These are phyloP conservation scores for Aureobasidium sp. DNA, from an alignment of 2,329 filamentous ascomycete species.

Conservation along the genomic window DNA sequence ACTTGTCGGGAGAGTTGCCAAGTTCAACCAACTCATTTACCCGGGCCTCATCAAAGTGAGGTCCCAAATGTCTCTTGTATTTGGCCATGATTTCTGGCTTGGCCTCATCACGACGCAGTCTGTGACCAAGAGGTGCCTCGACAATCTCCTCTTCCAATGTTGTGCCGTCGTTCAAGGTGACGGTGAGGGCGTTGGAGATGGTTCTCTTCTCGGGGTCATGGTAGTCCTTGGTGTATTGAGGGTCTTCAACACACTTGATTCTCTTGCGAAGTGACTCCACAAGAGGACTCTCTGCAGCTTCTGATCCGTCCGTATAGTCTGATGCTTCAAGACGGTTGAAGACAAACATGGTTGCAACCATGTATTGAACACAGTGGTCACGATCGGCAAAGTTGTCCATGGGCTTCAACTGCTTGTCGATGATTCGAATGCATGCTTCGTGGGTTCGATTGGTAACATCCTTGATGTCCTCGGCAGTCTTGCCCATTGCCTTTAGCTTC, in stretches of 20 bases:
- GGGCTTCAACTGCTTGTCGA: constrained; percentile 99
- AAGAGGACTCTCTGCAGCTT: constrained; percentile 82
- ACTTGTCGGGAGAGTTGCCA: constrained; percentile 63
- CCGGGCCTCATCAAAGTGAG: constrained; percentile 69
- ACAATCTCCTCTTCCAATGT: constrained; percentile 84
- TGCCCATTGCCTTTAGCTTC: constrained; percentile 75
- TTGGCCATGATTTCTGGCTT: constrained; percentile 96
- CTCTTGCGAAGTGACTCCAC: constrained; percentile 87
- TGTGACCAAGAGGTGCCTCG: constrained; percentile 90
- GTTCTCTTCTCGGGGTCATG: constrained; percentile 88
- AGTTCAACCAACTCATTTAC: constrained; percentile 79
- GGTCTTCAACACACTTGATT: constrained; percentile 95
- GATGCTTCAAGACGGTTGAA: constrained; percentile 89
- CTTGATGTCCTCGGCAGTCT: constrained; percentile 91
- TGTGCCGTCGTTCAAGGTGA: constrained; percentile 90
- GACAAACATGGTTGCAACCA: constrained; percentile 92
- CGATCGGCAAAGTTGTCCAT: constrained; percentile 99
- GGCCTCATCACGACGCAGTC: constrained; percentile 84
- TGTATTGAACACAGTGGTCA: constrained; percentile 99
- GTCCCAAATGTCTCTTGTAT: constrained; percentile 84
- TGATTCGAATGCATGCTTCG: constrained; percentile 97
- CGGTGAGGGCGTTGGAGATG: constrained; percentile 94
- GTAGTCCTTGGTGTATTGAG: constrained; percentile 90
- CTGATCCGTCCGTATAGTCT: constrained; percentile 87
- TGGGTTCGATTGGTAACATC: constrained; percentile 89